A percentile compares a stretch with the other conserved stretches of the same genome.
These are phyloP conservation scores for Metschnikowia gelsemii DNA, from an alignment of 805 yeast genomes.

Conservation along the genomic window DNA sequence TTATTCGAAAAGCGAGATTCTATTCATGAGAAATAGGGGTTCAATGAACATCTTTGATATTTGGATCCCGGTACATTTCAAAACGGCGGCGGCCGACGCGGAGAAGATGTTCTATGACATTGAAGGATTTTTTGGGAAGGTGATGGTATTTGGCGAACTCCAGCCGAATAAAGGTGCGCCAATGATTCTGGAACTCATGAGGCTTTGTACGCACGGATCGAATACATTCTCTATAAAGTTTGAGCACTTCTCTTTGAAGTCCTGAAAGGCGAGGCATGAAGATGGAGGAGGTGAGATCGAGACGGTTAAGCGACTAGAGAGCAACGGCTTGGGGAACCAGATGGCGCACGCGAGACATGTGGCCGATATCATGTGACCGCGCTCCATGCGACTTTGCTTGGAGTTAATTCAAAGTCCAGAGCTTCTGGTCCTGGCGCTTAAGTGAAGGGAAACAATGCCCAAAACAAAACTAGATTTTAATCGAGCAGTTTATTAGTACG, in stretches of 20 bases:
- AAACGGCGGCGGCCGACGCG: conserved; percentile 70
- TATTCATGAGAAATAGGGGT: not conserved
- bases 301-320: conserved; percentile 46
- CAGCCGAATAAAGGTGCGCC: conserved; percentile 47
- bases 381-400: too few species aligned
- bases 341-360: too few species aligned
- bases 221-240: conserved; percentile 49
- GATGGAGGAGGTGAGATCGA: not conserved
- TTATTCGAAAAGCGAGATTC: not conserved
- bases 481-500: not conserved
- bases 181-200: conserved; percentile 40
- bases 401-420: too few species aligned
- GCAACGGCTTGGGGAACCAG: conserved; percentile 10
- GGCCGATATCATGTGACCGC: too few species aligned
- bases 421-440: too few species aligned
- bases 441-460: too few species aligned
- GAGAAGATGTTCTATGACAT: conserved; percentile 80
- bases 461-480: not conserved
- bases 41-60: conserved; percentile 63
- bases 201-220: conserved; percentile 50
- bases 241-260: conserved; percentile 46
- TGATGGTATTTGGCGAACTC: conserved; percentile 61
- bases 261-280: conserved; percentile 44
- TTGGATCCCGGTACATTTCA: conserved; percentile 70
- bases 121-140: conserved; percentile 74